Evolutionary conservation across 768 basidiomycete genomes (phyloP), one percentile per base, ranked within the genome.

Genomic region (Russula sp.): DNA sequence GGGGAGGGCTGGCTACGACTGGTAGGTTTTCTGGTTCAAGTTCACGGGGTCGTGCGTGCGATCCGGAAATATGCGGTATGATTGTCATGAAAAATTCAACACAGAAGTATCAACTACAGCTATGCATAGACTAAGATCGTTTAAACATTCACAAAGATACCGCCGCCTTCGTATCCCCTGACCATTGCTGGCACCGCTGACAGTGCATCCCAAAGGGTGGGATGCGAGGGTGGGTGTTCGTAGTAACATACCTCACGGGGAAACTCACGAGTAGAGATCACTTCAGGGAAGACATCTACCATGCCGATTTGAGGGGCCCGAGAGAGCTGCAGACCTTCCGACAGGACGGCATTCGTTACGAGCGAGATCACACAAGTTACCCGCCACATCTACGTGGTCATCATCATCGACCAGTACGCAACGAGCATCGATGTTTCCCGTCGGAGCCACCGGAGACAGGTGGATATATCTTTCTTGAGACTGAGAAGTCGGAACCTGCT

Each of bases 381-480:
- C 42, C 42, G 34, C 20, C 34, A 25, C 39, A 41, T 20, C 47
- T 39, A 41, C 47, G 29, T 14, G 13, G 46, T 51, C 42, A 50
- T 34, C n/a, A 16, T 18, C n/a, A 16, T 18, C 29, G 38, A 29
- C 32, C 43, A 13, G 32, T 32, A 38, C 46, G 25, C 14, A 16
- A 6, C 4, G n/a, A n/a, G 39, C 32, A 22, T 22, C 32, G 7
- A 43, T 22, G 35, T 3, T n/a, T 32, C 34, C 32, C 18, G 39
- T 58, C 49, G 32, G 49, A 34, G n/a, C 42, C n/a, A 18, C 29
- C 34, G 38, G 59, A 32, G 59, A 52, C 9, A 20, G 18, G 25
- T 35, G 36, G 13, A 54, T n/a, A 16, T 60, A 54, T 22, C 59
- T 29, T 46, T 60, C 59, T 54, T 54, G 52, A 18, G 59, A 60